Base-by-base conservation (phyloP, 768 basidiomycete genomes). In the Leccinum subgranulosum region DNA sequence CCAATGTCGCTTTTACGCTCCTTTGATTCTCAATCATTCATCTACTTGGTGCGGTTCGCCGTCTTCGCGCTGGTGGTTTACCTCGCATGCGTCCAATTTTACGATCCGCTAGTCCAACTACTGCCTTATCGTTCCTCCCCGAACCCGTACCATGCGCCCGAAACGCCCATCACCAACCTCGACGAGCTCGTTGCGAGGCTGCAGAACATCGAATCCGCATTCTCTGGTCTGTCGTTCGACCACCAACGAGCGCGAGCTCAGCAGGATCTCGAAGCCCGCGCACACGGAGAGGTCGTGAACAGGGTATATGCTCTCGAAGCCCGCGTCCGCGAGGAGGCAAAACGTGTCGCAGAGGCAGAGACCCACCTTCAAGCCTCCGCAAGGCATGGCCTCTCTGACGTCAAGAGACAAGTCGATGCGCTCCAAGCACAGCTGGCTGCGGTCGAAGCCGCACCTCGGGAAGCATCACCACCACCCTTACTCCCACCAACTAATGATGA, bases 101-200 rank as follows among this genome's bases (percentile, higher is more conserved):
- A 72, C 50, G 72, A 78, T 47, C 74, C 72, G 29, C 27, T 73
- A 57, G 59, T 66, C 64, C 62, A 64, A 39, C 41, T 73, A 8
- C 53, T 80, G 61, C 69, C 79, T 58, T 64, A 66, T 66, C 65
- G 73, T 61, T 28, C 69, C 51, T 54, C 69, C 28, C 54, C 65
- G 4, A 69, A 63, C 3, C 67, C 75, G 7, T 91, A 84, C 65
- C 70, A 73, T 2, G 73, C 84, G 1, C 85, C 88, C 0, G 80
- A 81, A 10, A 68, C 75, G 9, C 88, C 88, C 1, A 82, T 84
- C 1, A 77, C 79, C n/a, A 81, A 90, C 67, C 74, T 91, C 19
- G 79, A 81, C 4, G 90, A 90, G 55, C 74, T 92, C 23, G 76
- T 84, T 3, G 75, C 77, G 7, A 83, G 90, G 9, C 71, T 93